Evolutionary conservation across 495 filamentous ascomycete genomes (phyloP), one percentile per base, ranked within the genome.

Genomic region (Umbilicaria muhlenbergii): DNA sequence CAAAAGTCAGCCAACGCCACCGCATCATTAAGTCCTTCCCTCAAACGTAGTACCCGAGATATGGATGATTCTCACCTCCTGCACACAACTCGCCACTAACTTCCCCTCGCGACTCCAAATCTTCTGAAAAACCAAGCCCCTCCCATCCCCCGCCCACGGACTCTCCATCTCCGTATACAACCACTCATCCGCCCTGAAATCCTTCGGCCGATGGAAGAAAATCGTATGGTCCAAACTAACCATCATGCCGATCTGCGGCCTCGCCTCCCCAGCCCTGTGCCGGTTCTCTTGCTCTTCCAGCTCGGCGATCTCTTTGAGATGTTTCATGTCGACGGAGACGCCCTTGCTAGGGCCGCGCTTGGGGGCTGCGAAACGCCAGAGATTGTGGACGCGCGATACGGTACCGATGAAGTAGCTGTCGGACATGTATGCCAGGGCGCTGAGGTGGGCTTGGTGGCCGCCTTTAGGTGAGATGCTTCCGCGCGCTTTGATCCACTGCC

Each of bases 361-460:
- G 4, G 24, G 24, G 1, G 19, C 41, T 35, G 58, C 51, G 63
- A 81, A 73, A 12, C 84, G 71, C 58, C 75, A 78, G 28, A 89
- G 67, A 44, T 74, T 66, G 58, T 93, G 87, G 38, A 86, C 78
- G 6, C 80, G 74, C 4, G 74, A 60, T 15, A 93, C 73, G n/a
- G 86, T 93, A 5, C 81, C 86, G 57, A 98, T 83, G 63, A 98
- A 95, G 62, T 80, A 89, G 45, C 71, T 79, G 60, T 98, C 91
- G 24, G 77, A 82, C 57, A 94, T 81, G 61, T 96, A 98, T 14
- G 91, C 91, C 33, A 98, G 68, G 14, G 91, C 91, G 36, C 71
- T 76, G 10, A 94, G 66, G 53, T 95, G 86, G 10, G 86, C 81
- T 47, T 80, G 70, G 50, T 75, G 70, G n/a, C 83, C 82, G 24